phyloP scores from a whole-genome alignment of 2,329 filamentous ascomycete species.

The Sporothrix humicola region DNA sequence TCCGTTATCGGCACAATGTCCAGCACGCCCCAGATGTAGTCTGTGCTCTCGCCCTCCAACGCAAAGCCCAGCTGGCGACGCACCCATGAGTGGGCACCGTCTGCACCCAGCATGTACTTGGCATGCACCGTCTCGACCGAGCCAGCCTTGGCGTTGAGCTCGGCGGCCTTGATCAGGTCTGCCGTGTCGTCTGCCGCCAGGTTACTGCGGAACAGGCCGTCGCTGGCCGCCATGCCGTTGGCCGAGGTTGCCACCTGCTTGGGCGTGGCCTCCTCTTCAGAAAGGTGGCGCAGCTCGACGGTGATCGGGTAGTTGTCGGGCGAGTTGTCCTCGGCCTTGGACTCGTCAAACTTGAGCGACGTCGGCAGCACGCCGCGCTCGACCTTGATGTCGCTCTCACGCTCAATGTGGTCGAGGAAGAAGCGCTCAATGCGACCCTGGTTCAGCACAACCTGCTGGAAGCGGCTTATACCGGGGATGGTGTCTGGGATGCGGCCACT shows the following conservation, averaged over 20 bases:
- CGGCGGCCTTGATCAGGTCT: conserved; percentile 49
- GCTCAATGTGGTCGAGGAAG: conserved; percentile 65
- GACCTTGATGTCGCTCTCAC: conserved; percentile 56
- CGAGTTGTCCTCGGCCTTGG: conserved; percentile 52
- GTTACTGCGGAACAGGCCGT: conserved; percentile 67
- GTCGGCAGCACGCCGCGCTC: conserved; percentile 66
- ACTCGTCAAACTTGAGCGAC: conserved; percentile 59
- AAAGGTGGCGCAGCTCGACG: conserved; percentile 62
- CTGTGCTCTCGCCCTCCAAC: conserved; percentile 42
- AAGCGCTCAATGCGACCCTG: conserved; percentile 74
- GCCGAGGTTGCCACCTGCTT: conserved; percentile 42
- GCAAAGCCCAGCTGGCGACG: conserved; percentile 38
- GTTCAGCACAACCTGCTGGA: conserved; percentile 70
- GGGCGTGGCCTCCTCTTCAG: conserved; percentile 63
- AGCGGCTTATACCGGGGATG: conserved; percentile 64
- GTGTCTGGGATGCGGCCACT: conserved; percentile 68
- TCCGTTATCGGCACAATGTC: conserved; percentile 44
- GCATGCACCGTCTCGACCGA: conserved; percentile 33
- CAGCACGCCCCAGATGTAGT: conserved; percentile 44
- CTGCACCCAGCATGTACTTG: conserved; percentile 36
- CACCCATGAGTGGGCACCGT: conserved; percentile 36
- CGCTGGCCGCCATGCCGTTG: conserved; percentile 49
- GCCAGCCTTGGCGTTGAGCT: conserved; percentile 38
- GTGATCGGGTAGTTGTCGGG: conserved; percentile 63
- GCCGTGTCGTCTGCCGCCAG: conserved; percentile 62